Evolutionary conservation across 2,329 filamentous ascomycete species (phyloP).

Genomic region (Exophiala bonariae): DNA sequence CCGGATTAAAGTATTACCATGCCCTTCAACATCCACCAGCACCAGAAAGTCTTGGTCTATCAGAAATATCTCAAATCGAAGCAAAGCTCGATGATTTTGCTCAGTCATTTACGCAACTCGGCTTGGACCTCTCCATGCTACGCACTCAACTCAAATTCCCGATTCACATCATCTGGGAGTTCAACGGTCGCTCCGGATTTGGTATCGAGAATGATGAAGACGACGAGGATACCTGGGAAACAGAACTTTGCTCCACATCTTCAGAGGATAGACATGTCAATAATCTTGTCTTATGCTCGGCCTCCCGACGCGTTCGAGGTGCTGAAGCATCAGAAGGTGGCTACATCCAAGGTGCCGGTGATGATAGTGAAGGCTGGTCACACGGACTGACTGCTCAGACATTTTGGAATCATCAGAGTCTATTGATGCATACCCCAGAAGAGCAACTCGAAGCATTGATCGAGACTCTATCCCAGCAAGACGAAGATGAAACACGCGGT

Average conservation of each 20-base stretch:
- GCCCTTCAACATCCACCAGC: constrained; percentile 63
- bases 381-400: constrained; percentile 71
- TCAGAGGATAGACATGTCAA: constrained; percentile 31
- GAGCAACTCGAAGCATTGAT: constrained; percentile 60
- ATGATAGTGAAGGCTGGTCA: constrained; percentile 94
- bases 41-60: constrained; percentile 53
- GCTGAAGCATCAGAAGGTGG: constrained; percentile 69
- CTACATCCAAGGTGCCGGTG: constrained; percentile 92
- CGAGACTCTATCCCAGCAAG: constrained; percentile 38
- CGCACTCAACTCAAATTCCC: constrained; percentile 14
- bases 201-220: constrained; percentile 2
- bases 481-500: constrained; percentile 22
- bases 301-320: constrained; percentile 69
- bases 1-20: constrained; percentile 49
- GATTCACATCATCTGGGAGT: constrained; percentile 23
- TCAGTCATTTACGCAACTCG: constrained; percentile 44
- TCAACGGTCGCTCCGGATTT: constrained; percentile 12
- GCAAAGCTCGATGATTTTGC: constrained; percentile 59
- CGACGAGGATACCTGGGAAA: not conserved
- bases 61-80: constrained; percentile 62
- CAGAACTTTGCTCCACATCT: not conserved
- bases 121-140: constrained; percentile 14
- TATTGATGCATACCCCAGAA: constrained; percentile 65
- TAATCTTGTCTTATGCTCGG: constrained; percentile 80
- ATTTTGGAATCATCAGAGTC: constrained; percentile 72